A percentile compares a stretch with the other conserved stretches of the same genome.
Evolutionary conservation across 176 grass and related monocot genomes (phyloP).

Genomic region (Urochloa ruziziensis): DNA sequence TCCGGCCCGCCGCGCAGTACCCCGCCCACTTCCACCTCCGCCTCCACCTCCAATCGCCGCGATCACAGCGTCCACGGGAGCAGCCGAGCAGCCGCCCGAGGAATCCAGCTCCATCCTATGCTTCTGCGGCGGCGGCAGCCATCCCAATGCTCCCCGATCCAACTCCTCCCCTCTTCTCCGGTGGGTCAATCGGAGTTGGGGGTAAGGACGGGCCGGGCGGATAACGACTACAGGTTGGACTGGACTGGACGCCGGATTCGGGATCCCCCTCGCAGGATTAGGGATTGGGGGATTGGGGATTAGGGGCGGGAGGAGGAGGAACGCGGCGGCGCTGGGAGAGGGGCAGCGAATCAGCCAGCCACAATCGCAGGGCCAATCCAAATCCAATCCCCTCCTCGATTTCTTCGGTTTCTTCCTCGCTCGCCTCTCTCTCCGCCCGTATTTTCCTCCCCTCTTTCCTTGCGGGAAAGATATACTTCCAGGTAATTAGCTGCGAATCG

Average conservation of each 20-base stretch:
- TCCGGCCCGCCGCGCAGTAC: conserved; percentile 5
- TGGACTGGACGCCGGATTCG: conserved; percentile 28
- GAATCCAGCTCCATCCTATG: conserved; percentile 67
- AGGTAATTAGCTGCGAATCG: background rate
- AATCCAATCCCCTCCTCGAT: conserved; percentile 22
- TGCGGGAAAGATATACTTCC: background rate
- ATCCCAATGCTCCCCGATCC: conserved; percentile 32
- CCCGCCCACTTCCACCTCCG: background rate
- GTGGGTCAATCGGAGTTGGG: background rate
- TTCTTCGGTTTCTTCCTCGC: conserved; percentile 9
- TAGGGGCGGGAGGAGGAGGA: background rate
- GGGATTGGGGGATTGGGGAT: conserved; percentile 1
- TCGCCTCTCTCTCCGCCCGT: conserved; percentile 23
- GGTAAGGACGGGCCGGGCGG: background rate
- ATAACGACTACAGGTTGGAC: conserved; percentile 13
- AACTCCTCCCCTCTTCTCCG: conserved; percentile 16
- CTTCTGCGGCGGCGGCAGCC: conserved; percentile 31
- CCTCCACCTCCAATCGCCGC: conserved; percentile 4
- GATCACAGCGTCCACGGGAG: conserved; percentile 41
- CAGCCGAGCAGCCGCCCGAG: conserved; percentile 41
- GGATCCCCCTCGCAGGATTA: background rate
- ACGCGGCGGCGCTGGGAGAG: background rate
- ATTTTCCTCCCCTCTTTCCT: background rate
- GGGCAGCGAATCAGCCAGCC: background rate
- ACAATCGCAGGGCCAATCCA: conserved; percentile 23